Percentiles rank a stretch among this genome's conserved stretches.
These are phyloP conservation scores for Trifolium pratense DNA, from an alignment of 306 rosid species.

Conservation along the genomic window DNA sequence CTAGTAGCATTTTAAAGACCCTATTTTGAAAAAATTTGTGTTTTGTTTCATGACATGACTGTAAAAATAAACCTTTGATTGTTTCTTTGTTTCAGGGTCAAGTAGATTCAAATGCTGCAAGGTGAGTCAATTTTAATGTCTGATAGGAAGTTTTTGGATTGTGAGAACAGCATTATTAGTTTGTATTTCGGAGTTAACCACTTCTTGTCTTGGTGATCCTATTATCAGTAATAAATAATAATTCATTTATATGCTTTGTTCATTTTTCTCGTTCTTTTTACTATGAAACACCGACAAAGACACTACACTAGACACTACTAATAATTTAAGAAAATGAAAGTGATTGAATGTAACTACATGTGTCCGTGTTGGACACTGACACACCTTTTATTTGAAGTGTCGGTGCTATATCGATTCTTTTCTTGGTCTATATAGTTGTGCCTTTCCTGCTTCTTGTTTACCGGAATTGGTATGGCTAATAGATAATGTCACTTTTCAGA, in stretches of 20 bases:
- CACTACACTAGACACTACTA: background rate
- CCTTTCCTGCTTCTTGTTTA: constrained; percentile 32
- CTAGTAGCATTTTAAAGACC: background rate
- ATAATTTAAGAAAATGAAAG: background rate
- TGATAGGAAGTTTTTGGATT: constrained; percentile 22
- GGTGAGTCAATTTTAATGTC: constrained; percentile 45
- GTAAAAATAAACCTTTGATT: constrained; percentile 14
- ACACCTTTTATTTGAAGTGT: background rate
- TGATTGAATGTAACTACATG: background rate
- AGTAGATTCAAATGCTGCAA: constrained; percentile 33
- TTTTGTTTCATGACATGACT: no score
- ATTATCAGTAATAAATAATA: no score
- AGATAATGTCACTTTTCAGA: constrained; percentile 43
- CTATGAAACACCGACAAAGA: background rate
- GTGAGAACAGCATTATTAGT: background rate
- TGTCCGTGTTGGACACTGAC: background rate
- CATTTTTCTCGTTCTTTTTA: background rate
- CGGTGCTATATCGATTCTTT: background rate
- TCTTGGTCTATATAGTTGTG: constrained; percentile 31
- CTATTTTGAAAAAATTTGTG: no score
- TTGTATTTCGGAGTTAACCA: background rate
- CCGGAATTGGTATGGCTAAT: constrained; percentile 43
- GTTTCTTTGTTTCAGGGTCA: constrained; percentile 47
- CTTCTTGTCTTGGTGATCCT: no score
- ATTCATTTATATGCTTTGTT: no score